phyloP scores from a whole-genome alignment of 179 eudicot genomes.

The Nepenthes alata region DNA sequence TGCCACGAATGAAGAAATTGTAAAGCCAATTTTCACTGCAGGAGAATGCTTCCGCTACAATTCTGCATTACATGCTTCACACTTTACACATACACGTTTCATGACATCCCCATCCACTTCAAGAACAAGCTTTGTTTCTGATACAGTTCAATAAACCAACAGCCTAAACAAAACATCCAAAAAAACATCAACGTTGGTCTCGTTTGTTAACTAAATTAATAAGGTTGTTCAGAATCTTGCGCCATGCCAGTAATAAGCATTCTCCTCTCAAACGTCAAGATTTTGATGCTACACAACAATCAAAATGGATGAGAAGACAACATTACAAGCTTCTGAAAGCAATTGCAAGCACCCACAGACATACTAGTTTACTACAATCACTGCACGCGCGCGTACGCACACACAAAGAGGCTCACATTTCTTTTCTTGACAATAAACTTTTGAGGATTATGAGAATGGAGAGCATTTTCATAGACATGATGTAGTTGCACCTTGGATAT shows the following conservation, averaged over 20 bases:
- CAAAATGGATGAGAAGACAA: too few species aligned
- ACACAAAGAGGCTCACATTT: too few species aligned
- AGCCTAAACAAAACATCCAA: constrained; percentile 31
- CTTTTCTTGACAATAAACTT: too few species aligned
- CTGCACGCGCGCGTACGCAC: too few species aligned
- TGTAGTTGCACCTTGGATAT: too few species aligned
- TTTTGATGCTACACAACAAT: too few species aligned
- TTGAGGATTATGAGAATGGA: too few species aligned
- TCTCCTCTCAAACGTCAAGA: too few species aligned
- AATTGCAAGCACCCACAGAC: too few species aligned
- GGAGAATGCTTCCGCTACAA: constrained; percentile 70
- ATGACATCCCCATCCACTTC: constrained; percentile 87
- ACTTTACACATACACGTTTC: constrained; percentile 81
- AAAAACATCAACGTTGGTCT: neutral
- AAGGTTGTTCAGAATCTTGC: too few species aligned
- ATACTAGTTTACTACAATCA: neutral
- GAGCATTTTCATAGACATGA: too few species aligned
- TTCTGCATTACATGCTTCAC: constrained; percentile 93
- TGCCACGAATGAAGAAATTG: constrained; percentile 59
- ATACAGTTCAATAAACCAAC: constrained; percentile 75
- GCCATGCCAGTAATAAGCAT: too few species aligned
- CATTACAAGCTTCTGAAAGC: neutral
- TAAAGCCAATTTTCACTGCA: constrained; percentile 47
- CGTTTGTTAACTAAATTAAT: neutral
- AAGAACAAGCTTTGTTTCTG: constrained; percentile 62